Evolutionary conservation across 2,329 filamentous ascomycete species (phyloP), one percentile per base, ranked within the genome.

Genomic region (Phoma sp.): DNA sequence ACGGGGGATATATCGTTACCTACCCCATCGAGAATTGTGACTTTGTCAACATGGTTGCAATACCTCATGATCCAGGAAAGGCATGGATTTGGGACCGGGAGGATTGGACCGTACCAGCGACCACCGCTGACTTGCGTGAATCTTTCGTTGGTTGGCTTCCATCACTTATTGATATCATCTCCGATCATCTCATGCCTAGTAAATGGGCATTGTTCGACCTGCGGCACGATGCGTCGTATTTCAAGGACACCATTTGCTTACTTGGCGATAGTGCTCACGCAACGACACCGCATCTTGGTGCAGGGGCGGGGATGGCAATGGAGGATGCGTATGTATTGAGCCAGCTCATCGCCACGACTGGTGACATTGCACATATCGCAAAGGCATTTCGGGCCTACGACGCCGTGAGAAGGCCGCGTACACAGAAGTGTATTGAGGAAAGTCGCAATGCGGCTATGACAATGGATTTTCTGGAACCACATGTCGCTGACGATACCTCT

Each of bases 191-290:
- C 11, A 44, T 60, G 47, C 65, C 63, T 10, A 38, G 36, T 22
- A 59, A 57, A 22, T 68, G 65, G 65, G 61, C 52, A 27, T 42
- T 68, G 18, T 65, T 64, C 49, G 55, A 66, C 41, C 59, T 62
- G 32, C 55, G 51, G 11, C 40, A 45, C 9, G 55, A 61, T 5
- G 50, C 60, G 13, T 55, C 55, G 7, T 68, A 68, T 39, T 64
- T 51, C 41, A 49, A 39, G 40, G 44, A 49, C 9, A 55, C 42
- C 5, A 57, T 64, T 9, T 63, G 57, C 27, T 56, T 70, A 42
- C 52, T 68, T 9, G 66, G 67, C 48, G 67, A 70, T 36, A 58
- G 58, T 14, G 67, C 63, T 1, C 67, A 70, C 45, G 66, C 67
- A 22, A 50, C 52, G 2, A 54, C 52, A 24, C 67, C 67, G 2